Conservation (phyloP, 805 yeast genomes). For the Zygosaccharomyces bisporus region DNA sequence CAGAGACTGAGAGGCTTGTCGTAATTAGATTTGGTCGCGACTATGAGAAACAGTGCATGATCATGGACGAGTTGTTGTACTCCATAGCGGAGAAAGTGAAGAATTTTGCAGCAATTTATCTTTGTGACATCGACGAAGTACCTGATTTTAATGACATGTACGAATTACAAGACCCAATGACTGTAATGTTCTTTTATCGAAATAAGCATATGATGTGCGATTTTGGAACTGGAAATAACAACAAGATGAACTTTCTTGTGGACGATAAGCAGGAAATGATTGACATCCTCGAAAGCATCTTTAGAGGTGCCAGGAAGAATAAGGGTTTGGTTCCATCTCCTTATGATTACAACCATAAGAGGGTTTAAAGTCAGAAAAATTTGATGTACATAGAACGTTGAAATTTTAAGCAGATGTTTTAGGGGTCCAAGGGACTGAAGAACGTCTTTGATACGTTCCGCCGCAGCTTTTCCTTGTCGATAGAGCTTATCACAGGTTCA, state of each 20-base stretch:
- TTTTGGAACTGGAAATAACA: conserved; percentile 96
- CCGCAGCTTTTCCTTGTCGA: neutral
- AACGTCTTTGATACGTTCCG: too few relatives aligned
- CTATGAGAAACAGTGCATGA: conserved; percentile 71
- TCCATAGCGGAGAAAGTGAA: conserved; percentile 76
- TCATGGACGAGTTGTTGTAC: conserved; percentile 83
- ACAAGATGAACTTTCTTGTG: conserved; percentile 78
- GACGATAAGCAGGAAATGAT: conserved; percentile 84
- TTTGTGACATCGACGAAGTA: conserved; percentile 85
- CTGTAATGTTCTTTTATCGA: conserved; percentile 88
- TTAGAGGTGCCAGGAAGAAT: conserved; percentile 88
- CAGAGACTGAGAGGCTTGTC: conserved; percentile 88
- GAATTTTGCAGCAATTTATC: conserved; percentile 82
- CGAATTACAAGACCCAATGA: conserved; percentile 69
- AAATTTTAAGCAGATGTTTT: neutral
- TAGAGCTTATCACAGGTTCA: neutral
- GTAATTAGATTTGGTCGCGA: conserved; percentile 87
- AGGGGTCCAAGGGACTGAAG: neutral
- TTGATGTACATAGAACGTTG: neutral
- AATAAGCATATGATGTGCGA: conserved; percentile 98
- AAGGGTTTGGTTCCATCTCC: conserved; percentile 89
- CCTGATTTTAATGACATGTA: conserved; percentile 73
- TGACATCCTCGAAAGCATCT: conserved; percentile 84
- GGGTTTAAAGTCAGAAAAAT: conserved; percentile 15
- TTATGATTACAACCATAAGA: conserved; percentile 51